Percentiles rank a stretch among this genome's conserved stretches.
phyloP scores from a whole-genome alignment of 192 early-diverging fungal genomes.

The Gamsiella multidivaricata region DNA sequence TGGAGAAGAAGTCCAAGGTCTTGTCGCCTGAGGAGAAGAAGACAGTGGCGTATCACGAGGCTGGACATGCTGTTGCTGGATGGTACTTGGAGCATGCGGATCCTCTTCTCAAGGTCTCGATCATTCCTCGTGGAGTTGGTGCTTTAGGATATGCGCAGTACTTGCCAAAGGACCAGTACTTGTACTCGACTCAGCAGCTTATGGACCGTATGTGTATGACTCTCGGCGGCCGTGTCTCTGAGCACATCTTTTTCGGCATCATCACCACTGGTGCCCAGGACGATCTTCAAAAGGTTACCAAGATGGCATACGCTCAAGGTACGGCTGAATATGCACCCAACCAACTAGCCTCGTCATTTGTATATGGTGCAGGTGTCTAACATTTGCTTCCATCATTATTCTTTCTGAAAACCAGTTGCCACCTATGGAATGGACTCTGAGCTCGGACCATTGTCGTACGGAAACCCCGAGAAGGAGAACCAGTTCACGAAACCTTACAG shows the following conservation, averaged over 20 bases:
- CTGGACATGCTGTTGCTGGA: conserved; percentile 97
- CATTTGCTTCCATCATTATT: not conserved
- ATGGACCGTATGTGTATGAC: conserved; percentile 95
- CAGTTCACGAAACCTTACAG: conserved; percentile 96
- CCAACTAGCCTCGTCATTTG: too few species aligned
- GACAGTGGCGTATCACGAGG: conserved; percentile 99
- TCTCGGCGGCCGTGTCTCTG: conserved; percentile 86
- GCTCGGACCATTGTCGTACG: conserved; percentile 89
- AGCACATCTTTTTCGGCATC: conserved; percentile 93
- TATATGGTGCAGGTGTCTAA: not conserved
- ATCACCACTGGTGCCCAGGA: conserved; percentile 97
- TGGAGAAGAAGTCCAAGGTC: conserved; percentile 98
- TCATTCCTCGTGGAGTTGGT: conserved; percentile 95
- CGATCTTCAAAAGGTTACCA: conserved; percentile 97
- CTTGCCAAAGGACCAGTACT: conserved; percentile 95
- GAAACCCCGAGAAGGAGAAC: conserved; percentile 69
- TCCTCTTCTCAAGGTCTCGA: conserved; percentile 97
- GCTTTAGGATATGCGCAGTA: conserved; percentile 99
- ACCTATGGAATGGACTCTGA: conserved; percentile 94
- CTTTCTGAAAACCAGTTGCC: conserved; percentile 62
- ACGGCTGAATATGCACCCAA: too few species aligned
- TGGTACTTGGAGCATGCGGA: conserved; percentile 98
- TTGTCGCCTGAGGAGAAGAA: conserved; percentile 98
- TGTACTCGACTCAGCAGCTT: conserved; percentile 93
- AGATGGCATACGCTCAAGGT: conserved; percentile 94